Base-by-base conservation (phyloP, 2,329 filamentous ascomycete species). In the Colletotrichum viniferum region DNA sequence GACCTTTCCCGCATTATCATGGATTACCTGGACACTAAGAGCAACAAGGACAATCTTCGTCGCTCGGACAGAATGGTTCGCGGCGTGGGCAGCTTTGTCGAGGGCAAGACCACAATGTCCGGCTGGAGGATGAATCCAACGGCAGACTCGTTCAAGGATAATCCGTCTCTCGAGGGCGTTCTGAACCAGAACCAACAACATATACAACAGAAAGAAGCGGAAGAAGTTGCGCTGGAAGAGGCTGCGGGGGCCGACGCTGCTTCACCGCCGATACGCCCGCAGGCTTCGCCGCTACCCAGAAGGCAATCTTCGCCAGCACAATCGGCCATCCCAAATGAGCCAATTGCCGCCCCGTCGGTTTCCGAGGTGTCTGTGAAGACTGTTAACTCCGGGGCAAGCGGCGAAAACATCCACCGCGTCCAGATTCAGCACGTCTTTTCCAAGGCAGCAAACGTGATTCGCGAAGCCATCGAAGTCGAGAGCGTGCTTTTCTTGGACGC, bases 371-470 rank as follows among this genome's bases (percentile, higher is more conserved):
- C 60, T 5, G 34, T 14, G 2, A 63, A 36, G 5, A 24, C 61
- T 1, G 3, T 26, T 0, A 5, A 2, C 2, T 63, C 61, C 8
- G 34, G 21, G 21, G 14, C 61, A 0, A 32, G 32, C 24, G 0
- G 34, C 21, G n/a, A 21, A 1, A 32, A 26, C 13, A 43, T 24
- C 0, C 61, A 43, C 0, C 32, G n/a, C 0, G n/a, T 6, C 9
- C 30, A 38, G 8, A 80, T 74, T 77, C 80, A 4, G 63, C 56
- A 79, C 4, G 76, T 87, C 2, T 87, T 88, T 62, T 84, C 84
- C 0, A 87, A 85, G n/a, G 88, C 87, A 7, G 84, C 87, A 14
- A 84, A 84, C 30, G 80, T 88, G 4, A 81, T 89, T 9, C 79
- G 85, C 2, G 81, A 87, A 30, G 84, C 86, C 0, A 79, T 88